A percentile compares a stretch with the other conserved stretches of the same genome.
Evolutionary conservation across 129 eudicot species (phyloP).

Genomic region (Tagetes erecta): DNA sequence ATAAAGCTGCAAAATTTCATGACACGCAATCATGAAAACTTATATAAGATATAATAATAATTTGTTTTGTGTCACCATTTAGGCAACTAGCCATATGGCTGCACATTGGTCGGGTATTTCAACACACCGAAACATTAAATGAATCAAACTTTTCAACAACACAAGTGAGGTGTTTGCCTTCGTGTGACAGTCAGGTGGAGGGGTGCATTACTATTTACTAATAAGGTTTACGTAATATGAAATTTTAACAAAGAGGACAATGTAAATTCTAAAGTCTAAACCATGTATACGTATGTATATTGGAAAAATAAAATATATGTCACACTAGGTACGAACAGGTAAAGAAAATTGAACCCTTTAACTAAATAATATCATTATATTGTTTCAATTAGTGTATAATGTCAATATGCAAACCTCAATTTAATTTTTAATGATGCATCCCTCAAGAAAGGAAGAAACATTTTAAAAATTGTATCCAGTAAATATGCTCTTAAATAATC

Average conservation of each 20-base stretch:
- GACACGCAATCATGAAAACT: not conserved
- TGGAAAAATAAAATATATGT: not conserved
- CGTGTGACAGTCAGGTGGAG: too few species aligned
- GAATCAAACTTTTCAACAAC: too few species aligned
- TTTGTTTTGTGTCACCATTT: not conserved
- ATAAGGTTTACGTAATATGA: too few species aligned
- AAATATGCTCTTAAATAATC: not conserved
- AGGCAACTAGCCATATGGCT: too few species aligned
- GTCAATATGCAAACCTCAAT: not conserved
- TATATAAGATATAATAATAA: not conserved
- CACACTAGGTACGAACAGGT: not conserved
- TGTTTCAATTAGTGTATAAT: not conserved
- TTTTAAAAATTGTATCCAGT: not conserved
- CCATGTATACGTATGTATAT: not conserved
- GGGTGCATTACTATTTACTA: too few species aligned
- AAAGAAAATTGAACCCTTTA: conserved; percentile 6
- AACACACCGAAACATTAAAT: too few species aligned
- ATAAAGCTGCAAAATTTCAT: not conserved
- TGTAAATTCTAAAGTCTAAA: too few species aligned
- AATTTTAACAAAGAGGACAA: too few species aligned
- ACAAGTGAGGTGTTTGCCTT: too few species aligned
- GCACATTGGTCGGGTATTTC: too few species aligned
- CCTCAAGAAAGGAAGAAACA: not conserved
- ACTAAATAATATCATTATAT: not conserved
- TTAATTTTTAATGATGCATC: not conserved